A percentile compares a stretch with the other conserved stretches of the same genome.
Evolutionary conservation across 2,329 filamentous ascomycete species (phyloP).

Genomic region (Purpureocillium lavendulum): DNA sequence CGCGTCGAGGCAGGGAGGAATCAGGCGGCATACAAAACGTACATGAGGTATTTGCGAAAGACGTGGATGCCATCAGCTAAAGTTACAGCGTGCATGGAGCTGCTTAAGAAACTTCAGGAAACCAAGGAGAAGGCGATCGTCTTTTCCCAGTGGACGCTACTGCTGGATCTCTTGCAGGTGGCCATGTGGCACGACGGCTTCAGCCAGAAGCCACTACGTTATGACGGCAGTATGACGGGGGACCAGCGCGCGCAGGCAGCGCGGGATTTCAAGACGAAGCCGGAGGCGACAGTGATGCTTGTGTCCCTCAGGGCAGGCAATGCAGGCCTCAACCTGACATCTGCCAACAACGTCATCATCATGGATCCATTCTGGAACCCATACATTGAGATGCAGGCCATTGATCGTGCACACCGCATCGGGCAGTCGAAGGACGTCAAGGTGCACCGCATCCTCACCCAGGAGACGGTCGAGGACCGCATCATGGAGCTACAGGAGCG

Average conservation of each 20-base stretch:
- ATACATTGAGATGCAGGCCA: slow-evolving; percentile 84
- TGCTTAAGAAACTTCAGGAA: slow-evolving; percentile 59
- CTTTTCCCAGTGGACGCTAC: slow-evolving; percentile 72
- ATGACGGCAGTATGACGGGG: slow-evolving; percentile 75
- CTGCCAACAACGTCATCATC: slow-evolving; percentile 81
- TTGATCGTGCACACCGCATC: slow-evolving; percentile 83
- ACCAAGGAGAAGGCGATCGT: slow-evolving; percentile 61
- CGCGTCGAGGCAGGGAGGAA: slow-evolving; percentile 60
- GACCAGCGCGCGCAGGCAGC: slow-evolving; percentile 61
- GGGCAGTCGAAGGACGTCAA: slow-evolving; percentile 67
- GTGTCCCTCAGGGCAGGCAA: slow-evolving; percentile 77
- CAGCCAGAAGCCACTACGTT: slow-evolving; percentile 55
- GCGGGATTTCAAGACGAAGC: slow-evolving; percentile 54
- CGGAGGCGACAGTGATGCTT: slow-evolving; percentile 64
- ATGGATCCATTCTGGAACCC: slow-evolving; percentile 95
- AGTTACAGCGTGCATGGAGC: slow-evolving; percentile 67
- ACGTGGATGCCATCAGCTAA: slow-evolving; percentile 73
- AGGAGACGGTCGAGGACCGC: slow-evolving; percentile 77
- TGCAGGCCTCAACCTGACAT: slow-evolving; percentile 76
- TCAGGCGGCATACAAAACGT: slow-evolving; percentile 56
- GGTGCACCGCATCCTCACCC: slow-evolving; percentile 71
- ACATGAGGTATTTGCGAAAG: slow-evolving; percentile 59
- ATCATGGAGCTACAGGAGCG: slow-evolving; percentile 71
- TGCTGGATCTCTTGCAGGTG: slow-evolving; percentile 64
- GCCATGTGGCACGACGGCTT: slow-evolving; percentile 58